Base-by-base conservation (phyloP, 306 rosid genomes). In the Ceratonia siliqua region DNA sequence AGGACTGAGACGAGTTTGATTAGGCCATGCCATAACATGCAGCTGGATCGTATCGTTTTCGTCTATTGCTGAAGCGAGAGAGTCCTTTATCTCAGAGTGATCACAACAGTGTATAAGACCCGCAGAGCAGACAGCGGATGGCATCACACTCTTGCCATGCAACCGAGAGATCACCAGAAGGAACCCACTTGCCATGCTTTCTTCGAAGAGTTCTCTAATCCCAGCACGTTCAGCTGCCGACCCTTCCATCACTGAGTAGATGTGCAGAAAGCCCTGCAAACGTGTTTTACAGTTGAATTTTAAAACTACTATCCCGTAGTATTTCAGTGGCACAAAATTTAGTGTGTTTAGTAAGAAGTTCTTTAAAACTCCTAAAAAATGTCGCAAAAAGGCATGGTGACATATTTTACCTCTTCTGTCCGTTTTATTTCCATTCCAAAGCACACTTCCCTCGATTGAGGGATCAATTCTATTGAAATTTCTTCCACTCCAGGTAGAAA, bases 401-500 rank as follows among this genome's bases (percentile, higher is more conserved):
- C n/a, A n/a, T n/a, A n/a, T n/a, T n/a, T n/a, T 38, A 83, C 91
- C 87, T 90, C 92, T 38, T 88, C 94, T 0, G 89, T 85, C 42
- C 80, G 72, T 53, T 88, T 88, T 21, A 92, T 82, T 72, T 92
- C 96, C 88, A 90, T 77, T 61, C 96, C 92, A 6, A 87, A 88
- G 18, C 86, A 85, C 5, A 28, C 72, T 73, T 92, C 91, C 0
- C 76, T 82, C 2, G 5, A 46, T 76, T 8, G 74, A 38, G 96
- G 94, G 52, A 87, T 58, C 82, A 92, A 68, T 52, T 83, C 86
- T 9, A 84, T 56, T 3, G 70, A 41, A 79, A 90, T 30, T 81
- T 92, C 98, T 72, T 74, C 72, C 14, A 82, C 74, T 77, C 91
- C 98, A 0, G 92, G 96, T 21, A 92, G 86, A 80, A 83, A 90